These are phyloP conservation scores for Marvania coccoides DNA, from an alignment of 139 green algal genomes.

Conservation along the genomic window DNA sequence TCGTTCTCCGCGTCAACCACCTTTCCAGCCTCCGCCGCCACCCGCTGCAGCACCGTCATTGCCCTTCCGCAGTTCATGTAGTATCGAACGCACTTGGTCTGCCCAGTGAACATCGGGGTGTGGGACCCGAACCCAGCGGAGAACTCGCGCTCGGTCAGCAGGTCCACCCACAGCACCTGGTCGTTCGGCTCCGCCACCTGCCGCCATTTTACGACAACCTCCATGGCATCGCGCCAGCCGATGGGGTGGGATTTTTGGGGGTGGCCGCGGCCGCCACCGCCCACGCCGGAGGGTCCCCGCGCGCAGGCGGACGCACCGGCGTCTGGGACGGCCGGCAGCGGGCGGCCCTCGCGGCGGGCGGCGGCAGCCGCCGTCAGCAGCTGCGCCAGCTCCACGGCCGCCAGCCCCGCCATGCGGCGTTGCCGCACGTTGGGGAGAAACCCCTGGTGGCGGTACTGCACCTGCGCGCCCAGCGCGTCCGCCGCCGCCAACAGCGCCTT, in stretches of 20 bases:
- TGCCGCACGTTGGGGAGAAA: conserved; percentile 76
- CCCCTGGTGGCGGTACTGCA: conserved; percentile 80
- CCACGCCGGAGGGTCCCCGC: conserved; percentile 1
- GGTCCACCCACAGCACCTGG: conserved; percentile 92
- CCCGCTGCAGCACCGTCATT: conserved; percentile 46
- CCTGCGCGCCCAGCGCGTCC: conserved; percentile 54
- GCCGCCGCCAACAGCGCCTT: conserved; percentile 39
- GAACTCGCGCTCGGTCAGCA: conserved; percentile 80
- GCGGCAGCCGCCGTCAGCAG: conserved; percentile 21
- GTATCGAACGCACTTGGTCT: conserved; percentile 89
- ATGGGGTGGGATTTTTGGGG: conserved; percentile 51
- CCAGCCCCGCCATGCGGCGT: conserved; percentile 71
- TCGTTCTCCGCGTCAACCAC: conserved; percentile 55
- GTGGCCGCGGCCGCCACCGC: conserved; percentile 16
- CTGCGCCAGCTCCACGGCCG: conserved; percentile 70
- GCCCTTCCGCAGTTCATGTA: conserved; percentile 76
- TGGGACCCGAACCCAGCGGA: conserved; percentile 79
- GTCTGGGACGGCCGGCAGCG: background rate
- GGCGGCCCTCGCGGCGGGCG: background rate
- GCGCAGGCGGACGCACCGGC: background rate
- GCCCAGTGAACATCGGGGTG: conserved; percentile 85
- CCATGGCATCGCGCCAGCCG: conserved; percentile 83
- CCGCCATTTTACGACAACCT: conserved; percentile 88
- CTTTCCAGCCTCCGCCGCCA: conserved; percentile 32
- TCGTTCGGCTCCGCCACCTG: conserved; percentile 90